phyloP scores from a whole-genome alignment of 805 yeast genomes.

The Clavispora fructus region DNA sequence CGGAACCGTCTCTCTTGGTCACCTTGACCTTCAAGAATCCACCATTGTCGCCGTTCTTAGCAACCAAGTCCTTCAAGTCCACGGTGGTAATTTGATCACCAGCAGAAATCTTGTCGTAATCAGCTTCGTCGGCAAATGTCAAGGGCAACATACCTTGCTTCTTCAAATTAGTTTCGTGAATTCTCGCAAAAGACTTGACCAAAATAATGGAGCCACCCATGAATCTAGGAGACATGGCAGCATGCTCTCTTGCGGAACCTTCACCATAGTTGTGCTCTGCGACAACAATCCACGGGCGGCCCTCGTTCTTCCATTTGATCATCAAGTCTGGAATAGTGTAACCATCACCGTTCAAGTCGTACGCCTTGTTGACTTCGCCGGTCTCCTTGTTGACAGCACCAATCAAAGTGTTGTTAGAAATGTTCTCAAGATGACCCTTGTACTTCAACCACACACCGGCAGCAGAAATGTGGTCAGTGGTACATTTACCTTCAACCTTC shows the following conservation, averaged over 20 bases:
- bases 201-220: conserved; percentile 85
- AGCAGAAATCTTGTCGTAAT: conserved; percentile 73
- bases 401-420: conserved; percentile 88
- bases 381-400: conserved; percentile 98
- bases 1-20: conserved; percentile 67
- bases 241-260: conserved; percentile 99
- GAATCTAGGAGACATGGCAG: conserved; percentile 92
- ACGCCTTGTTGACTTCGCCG: conserved; percentile 88
- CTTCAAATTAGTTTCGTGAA: conserved; percentile 95
- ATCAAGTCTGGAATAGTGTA: conserved; percentile 91
- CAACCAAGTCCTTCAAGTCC: conserved; percentile 48
- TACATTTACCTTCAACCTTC: conserved; percentile 96
- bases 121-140: conserved; percentile 84
- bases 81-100: conserved; percentile 48
- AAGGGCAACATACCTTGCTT: conserved; percentile 97
- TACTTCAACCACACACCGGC: conserved; percentile 99
- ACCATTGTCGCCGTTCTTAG: conserved; percentile 82
- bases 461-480: conserved; percentile 97
- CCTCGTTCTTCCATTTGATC: conserved; percentile 88
- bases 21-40: conserved; percentile 70
- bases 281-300: conserved; percentile 86
- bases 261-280: conserved; percentile 99
- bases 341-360: conserved; percentile 75
- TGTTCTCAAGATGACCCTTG: conserved; percentile 95
- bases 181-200: conserved; percentile 95